Evolutionary conservation across 2,329 filamentous ascomycete species (phyloP), one percentile per base, ranked within the genome.

Genomic region (Neonectria punicea): DNA sequence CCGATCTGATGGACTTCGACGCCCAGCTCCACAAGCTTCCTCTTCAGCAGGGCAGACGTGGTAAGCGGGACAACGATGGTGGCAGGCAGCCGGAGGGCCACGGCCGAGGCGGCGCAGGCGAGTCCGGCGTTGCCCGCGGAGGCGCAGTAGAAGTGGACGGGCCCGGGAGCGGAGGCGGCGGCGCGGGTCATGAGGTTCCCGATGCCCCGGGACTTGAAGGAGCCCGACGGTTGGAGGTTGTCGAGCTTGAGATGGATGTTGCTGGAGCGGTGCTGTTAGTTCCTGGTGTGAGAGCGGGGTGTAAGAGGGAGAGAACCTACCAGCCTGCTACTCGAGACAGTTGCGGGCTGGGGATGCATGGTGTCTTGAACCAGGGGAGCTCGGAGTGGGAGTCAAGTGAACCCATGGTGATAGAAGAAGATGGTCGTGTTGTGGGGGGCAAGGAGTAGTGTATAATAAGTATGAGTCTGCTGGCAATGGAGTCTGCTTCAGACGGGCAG

Each of bases 181-280:
- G 79, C 78, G 57, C 75, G 75, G 61, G 82, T 80, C 75, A 93
- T 90, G 76, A 92, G 86, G 78, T 92, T 87, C 54, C 92, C 92
- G 66, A 95, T 88, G 32, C 91, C 92, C 70, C 89, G 86, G 51
- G 92, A 94, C 79, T 97, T 96, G 88, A 97, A 97, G 43, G 92
- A 94, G 68, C 92, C 92, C 22, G 91, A 92, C 5, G 93, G 93
- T 75, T 97, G 93, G 59, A 94, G 87, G 76, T 92, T 93, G 73
- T 97, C 93, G 67, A 96, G 87, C 79, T 97, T 97, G 74, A 97
- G 89, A 78, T 92, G 93, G 78, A 97, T 88, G 81, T 92, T 90
- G 82, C 92, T 86, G 66, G 11, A 20, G 32, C 43, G 25, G 63
- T 58, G 63, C 66, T 46, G 56, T 50, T 34, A 30, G 51, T 43